Evolutionary conservation across 2,329 filamentous ascomycete species (phyloP).

Genomic region (Claviceps sp.): DNA sequence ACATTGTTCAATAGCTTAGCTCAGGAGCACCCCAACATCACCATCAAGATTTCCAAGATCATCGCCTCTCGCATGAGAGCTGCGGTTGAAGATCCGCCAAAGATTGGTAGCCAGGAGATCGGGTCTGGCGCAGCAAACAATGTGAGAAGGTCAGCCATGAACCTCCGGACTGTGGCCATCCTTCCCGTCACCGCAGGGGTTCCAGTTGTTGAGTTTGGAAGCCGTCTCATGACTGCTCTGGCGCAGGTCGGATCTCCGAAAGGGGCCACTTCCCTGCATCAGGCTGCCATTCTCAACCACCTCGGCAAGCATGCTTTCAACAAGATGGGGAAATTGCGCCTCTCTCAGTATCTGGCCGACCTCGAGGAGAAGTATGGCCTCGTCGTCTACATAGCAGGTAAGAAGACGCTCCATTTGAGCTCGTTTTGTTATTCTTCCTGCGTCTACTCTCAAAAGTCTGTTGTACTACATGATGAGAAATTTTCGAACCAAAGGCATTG

Average conservation of each 20-base stretch:
- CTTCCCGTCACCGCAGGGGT: constrained; percentile 84
- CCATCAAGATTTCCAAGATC: constrained; percentile 97
- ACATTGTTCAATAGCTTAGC: constrained; percentile 96
- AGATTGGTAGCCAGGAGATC: constrained; percentile 50
- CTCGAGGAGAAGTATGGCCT: constrained; percentile 94
- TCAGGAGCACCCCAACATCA: constrained; percentile 93
- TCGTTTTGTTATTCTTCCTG: neutral
- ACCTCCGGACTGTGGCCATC: constrained; percentile 83
- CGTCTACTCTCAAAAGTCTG: neutral
- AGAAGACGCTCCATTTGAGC: neutral
- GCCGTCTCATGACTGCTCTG: constrained; percentile 73
- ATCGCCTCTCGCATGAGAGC: constrained; percentile 91
- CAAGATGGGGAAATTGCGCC: constrained; percentile 89
- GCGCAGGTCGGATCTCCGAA: constrained; percentile 81
- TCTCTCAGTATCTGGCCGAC: constrained; percentile 92
- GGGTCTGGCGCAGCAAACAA: constrained; percentile 37
- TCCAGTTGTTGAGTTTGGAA: constrained; percentile 90
- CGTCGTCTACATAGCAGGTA: constrained; percentile 82
- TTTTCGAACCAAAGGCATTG: constrained; percentile 34
- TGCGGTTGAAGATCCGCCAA: constrained; percentile 68
- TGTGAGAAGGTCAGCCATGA: constrained; percentile 72
- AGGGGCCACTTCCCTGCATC: constrained; percentile 83
- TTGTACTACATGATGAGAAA: constrained; percentile 37
- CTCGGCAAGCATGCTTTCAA: constrained; percentile 93
- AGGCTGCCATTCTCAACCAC: constrained; percentile 87